A percentile compares a stretch with the other conserved stretches of the same genome.
These are phyloP conservation scores for Pleurotus giganteus DNA, from an alignment of 768 basidiomycete genomes.

Conservation along the genomic window DNA sequence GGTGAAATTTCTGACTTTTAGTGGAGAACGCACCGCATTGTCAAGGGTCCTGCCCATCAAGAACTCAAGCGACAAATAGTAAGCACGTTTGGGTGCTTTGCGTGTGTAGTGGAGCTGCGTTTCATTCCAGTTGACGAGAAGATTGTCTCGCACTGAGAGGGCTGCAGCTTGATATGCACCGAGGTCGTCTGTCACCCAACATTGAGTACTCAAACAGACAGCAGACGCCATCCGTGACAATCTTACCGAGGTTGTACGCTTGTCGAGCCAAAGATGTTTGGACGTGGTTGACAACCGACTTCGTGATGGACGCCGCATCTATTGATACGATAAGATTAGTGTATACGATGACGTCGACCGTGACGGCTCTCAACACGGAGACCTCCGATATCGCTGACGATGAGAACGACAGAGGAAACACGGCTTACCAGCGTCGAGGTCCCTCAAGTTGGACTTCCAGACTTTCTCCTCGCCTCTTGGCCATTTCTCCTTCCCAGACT, in stretches of 20 bases:
- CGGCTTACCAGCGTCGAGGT: slow-evolving; percentile 55
- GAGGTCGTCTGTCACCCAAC: slow-evolving; percentile 49
- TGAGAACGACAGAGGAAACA: slow-evolving; percentile 5
- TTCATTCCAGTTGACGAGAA: slow-evolving; percentile 88
- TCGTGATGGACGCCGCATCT: slow-evolving; percentile 66
- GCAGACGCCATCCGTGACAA: not conserved
- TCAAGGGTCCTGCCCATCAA: slow-evolving; percentile 81
- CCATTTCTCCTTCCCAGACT: slow-evolving; percentile 80
- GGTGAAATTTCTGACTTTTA: slow-evolving; percentile 49
- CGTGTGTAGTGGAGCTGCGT: slow-evolving; percentile 76
- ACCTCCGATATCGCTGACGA: slow-evolving; percentile 3
- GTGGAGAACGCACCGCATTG: slow-evolving; percentile 51
- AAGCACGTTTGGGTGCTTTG: slow-evolving; percentile 85
- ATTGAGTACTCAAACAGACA: slow-evolving; percentile 3
- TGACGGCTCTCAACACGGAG: slow-evolving; percentile 7
- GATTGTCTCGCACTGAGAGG: slow-evolving; percentile 81
- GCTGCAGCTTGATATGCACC: slow-evolving; percentile 94
- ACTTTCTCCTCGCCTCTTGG: slow-evolving; percentile 73
- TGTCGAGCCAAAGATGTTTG: slow-evolving; percentile 90
- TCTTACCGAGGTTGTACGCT: slow-evolving; percentile 77
- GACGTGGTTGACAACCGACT: slow-evolving; percentile 77
- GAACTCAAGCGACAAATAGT: slow-evolving; percentile 96
- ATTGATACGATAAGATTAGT: slow-evolving; percentile 8
- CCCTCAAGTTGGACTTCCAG: slow-evolving; percentile 66
- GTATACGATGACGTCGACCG: not conserved